Base-by-base conservation (phyloP, 176 grass and related monocot genomes). In the Metroxylon sagu region DNA sequence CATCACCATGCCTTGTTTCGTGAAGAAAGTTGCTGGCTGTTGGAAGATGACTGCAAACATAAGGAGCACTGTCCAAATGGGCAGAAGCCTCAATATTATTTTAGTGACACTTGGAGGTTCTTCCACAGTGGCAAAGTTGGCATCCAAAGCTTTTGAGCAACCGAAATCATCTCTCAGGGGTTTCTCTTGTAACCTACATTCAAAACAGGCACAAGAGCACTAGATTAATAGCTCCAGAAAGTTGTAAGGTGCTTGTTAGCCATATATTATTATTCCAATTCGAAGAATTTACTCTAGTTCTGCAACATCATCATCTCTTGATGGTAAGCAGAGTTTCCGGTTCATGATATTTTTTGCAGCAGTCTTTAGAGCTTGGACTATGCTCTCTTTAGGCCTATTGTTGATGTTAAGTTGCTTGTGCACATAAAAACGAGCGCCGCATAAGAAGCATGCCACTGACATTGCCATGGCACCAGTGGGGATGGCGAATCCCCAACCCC, bases 11-110 rank as follows among this genome's bases (percentile, higher is more conserved):
- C 93, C 93, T 71, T 97, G 93, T 72, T 88, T 85, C 3, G 87
- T 97, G 70, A 91, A 97, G 84, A 97, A 91, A 4, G 93, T 97
- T 50, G 66, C 60, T 3, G 93, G 93, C 55, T 91, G 93, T 65
- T 97, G 93, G 69, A 91, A 97, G 51, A 88, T 97, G 50, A 97
- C 87, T 2, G 87, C 87, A 68, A 97, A 97, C 65, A 87, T 79
- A 16, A 95, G 83, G 25, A 95, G 74, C 71, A 61, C 71, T 3
- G 64, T 58, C 90, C 90, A 95, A 56, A 95, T 84, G 3, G 90
- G 90, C 0, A 95, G 64, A 5, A 95, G 70, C 70, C 80, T 60
- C 6, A 81, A 31, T 18, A 95, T 90, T 53, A 57, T 31, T 71
- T 73, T 84, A 3, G 19, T 73, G 26, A 95, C 71, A 2, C 71